These are phyloP conservation scores for Candida alai DNA, from an alignment of 805 yeast genomes.

Conservation along the genomic window DNA sequence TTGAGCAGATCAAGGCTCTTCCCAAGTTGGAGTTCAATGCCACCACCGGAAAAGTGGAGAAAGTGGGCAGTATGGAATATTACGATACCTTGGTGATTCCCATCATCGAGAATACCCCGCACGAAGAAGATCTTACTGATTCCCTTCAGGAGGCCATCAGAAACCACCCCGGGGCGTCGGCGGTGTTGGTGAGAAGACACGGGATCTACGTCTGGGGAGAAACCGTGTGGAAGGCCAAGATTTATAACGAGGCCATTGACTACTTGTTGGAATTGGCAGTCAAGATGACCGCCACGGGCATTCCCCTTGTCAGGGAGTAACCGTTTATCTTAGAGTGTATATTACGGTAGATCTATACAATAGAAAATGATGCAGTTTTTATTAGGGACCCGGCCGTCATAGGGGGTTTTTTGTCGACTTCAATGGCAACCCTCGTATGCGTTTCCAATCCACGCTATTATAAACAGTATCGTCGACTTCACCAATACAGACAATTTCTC, in stretches of 20 bases:
- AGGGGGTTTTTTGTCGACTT: constrained; percentile 40
- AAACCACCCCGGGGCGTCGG: constrained; percentile 75
- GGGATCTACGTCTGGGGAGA: constrained; percentile 98
- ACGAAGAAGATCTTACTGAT: constrained; percentile 77
- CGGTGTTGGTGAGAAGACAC: constrained; percentile 87
- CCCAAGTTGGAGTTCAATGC: constrained; percentile 47
- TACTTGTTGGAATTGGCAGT: constrained; percentile 82
- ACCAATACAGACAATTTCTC: constrained; percentile 55
- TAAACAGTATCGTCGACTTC: constrained; percentile 44
- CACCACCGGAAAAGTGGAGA: constrained; percentile 39
- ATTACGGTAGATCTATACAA: constrained; percentile 1
- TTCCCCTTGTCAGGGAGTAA: constrained; percentile 20
- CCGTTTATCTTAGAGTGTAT: not conserved
- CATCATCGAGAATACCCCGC: constrained; percentile 86
- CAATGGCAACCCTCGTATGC: constrained; percentile 27
- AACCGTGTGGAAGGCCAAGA: constrained; percentile 86
- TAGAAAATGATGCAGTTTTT: not conserved
- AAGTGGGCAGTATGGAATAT: constrained; percentile 65
- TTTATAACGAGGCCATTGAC: constrained; percentile 90
- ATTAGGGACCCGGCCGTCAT: too few species aligned
- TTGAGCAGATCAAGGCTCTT: constrained; percentile 91
- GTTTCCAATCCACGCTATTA: constrained; percentile 38
- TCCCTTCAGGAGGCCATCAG: constrained; percentile 59
- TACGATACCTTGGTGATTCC: constrained; percentile 80
- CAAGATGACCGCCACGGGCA: constrained; percentile 70